Base-by-base conservation (phyloP, 345 rosid genomes). In the Triadica sebifera region DNA sequence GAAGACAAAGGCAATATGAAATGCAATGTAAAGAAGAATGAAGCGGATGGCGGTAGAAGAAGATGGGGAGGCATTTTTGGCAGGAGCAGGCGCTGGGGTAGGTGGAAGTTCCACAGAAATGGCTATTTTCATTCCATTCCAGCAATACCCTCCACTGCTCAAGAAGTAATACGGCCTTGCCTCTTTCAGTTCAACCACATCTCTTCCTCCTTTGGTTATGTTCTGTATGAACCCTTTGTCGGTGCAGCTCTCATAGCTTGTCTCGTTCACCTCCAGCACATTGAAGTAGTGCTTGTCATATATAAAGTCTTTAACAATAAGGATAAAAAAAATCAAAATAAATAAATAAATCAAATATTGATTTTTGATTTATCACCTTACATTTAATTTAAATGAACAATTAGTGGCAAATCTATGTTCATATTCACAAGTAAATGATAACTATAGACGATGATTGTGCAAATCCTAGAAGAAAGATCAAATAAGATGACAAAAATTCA, bases 181-280 rank as follows among this genome's bases (percentile, higher is more conserved):
- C 56, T 83, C 74, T 6, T 79, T 53, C 16, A 92, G 87, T 12
- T 90, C 80, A 46, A 81, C 81, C 66, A 90, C 95, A 46, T 92
- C 95, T 24, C 92, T 70, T 3, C 93, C 95, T 2, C 92, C 97
- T 0, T 82, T 62, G 3, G 93, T 92, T 0, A 87, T 45, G 74
- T 90, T 92, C 19, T 66, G 39, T 55, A 86, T 82, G 83, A 71
- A 89, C 51, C 75, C 83, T 7, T 7, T 69, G 4, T 84, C 90
- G 3, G 70, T 75, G 84, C 97, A 90, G 20, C 22, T 72, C 7
- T 81, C 81, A 62, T 85, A 90, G 79, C 83, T 84, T 29, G 87
- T 90, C 78, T 85, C 37, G 84, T 88, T 92, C 57, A 90, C 93
- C 79, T 86, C 84, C 13, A 88, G 84, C 25, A 92, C 86, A 24